Conservation (phyloP, 1,139 yeast species). For the Saccharomyces hybrid region DNA sequence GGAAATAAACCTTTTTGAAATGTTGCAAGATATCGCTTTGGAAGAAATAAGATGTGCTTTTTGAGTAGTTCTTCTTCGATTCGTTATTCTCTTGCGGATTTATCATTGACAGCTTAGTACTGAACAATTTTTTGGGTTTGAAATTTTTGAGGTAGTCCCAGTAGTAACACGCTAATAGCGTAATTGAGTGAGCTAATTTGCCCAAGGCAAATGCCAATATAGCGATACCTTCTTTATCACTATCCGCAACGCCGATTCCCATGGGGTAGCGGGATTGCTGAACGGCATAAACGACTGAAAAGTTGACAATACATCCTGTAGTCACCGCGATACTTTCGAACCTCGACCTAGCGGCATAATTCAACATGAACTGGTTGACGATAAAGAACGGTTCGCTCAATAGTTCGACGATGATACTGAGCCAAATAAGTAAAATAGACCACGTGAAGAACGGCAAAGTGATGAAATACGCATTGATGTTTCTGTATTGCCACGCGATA, state of each 20-base stretch:
- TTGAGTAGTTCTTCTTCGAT: conserved; percentile 2
- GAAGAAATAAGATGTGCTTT: conserved; percentile 25
- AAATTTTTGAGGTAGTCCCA: conserved; percentile 28
- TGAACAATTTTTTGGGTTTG: conserved; percentile 20
- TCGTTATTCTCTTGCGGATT: conserved; percentile 9
- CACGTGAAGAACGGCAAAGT: conserved; percentile 32
- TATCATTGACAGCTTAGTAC: conserved; percentile 26
- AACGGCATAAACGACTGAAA: conserved; percentile 38
- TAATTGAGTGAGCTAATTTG: conserved; percentile 58
- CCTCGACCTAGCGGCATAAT: conserved; percentile 60
- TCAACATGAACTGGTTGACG: conserved; percentile 59
- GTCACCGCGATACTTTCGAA: conserved; percentile 57
- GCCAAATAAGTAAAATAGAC: conserved; percentile 39
- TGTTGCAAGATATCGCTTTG: conserved; percentile 35
- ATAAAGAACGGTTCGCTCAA: conserved; percentile 70
- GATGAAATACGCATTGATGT: conserved; percentile 34
- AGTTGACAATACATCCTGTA: conserved; percentile 55
- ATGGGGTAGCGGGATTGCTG: conserved; percentile 16
- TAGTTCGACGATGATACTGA: conserved; percentile 59
- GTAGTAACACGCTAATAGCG: conserved; percentile 37
- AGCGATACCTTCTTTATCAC: conserved; percentile 38
- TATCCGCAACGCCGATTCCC: not conserved
- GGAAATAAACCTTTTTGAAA: conserved; percentile 62
- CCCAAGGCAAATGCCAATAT: conserved; percentile 70
- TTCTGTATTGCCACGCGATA: conserved; percentile 41